Evolutionary conservation across 805 yeast species (phyloP).

Genomic region (Candida broadrunensis): DNA sequence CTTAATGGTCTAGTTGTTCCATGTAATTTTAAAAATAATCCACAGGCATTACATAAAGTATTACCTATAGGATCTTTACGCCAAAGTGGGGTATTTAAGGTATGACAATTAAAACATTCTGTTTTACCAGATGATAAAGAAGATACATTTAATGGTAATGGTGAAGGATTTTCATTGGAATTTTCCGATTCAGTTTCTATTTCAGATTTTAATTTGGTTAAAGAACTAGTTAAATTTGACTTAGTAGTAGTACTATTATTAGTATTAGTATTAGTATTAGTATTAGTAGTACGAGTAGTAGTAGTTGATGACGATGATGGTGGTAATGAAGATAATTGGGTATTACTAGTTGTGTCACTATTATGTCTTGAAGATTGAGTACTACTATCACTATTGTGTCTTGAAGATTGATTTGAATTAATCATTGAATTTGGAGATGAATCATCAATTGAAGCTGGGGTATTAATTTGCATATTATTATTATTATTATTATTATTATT

Average conservation of each 20-base stretch:
- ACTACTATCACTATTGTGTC: neutral
- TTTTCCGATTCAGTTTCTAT: neutral
- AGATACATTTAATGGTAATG: constrained; percentile 2
- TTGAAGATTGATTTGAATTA: neutral
- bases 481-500: neutral
- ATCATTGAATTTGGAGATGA: neutral
- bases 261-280: neutral
- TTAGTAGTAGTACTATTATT: constrained; percentile 1
- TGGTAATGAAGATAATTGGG: neutral
- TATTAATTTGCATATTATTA: neutral
- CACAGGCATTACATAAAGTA: constrained; percentile 65
- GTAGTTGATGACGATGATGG: neutral
- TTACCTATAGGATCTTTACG: constrained; percentile 57
- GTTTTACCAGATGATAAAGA: constrained; percentile 13
- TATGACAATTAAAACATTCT: constrained; percentile 57
- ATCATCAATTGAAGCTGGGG: neutral
- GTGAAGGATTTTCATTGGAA: neutral
- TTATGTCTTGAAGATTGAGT: neutral
- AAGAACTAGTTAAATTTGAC: constrained; percentile 15
- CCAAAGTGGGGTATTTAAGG: constrained; percentile 62
- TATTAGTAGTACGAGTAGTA: neutral
- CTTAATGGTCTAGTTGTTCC: constrained; percentile 62
- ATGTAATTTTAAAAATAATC: constrained; percentile 56
- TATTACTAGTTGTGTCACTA: neutral
- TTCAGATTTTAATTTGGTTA: constrained; percentile 7